These are phyloP conservation scores for Glarea lozoyensis DNA, from an alignment of 495 filamentous ascomycete species.

Conservation along the genomic window DNA sequence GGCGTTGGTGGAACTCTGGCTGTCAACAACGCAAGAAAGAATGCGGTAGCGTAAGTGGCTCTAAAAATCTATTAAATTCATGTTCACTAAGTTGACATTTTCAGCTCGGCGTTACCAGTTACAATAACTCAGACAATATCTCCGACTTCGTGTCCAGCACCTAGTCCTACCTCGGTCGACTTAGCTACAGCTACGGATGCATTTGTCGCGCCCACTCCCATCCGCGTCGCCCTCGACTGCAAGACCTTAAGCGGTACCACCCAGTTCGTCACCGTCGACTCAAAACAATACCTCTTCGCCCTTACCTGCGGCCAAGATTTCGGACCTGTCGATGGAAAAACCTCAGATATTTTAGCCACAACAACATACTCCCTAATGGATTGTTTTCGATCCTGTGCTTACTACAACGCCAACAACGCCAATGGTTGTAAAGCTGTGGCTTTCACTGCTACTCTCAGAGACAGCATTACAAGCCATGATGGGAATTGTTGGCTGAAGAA, in stretches of 20 bases:
- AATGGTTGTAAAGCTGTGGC: constrained; percentile 9
- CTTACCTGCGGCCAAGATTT: constrained; percentile 14
- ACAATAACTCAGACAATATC: neutral
- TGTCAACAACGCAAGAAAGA: constrained; percentile 19
- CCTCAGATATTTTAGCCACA: constrained; percentile 11
- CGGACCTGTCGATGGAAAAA: constrained; percentile 1
- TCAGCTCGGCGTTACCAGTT: neutral
- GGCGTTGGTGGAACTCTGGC: constrained; percentile 20
- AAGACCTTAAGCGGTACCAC: constrained; percentile 1
- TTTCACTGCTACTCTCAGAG: constrained; percentile 5
- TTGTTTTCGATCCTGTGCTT: constrained; percentile 17
- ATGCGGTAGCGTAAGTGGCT: constrained; percentile 5
- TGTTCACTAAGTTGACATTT: neutral
- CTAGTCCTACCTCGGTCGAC: neutral
- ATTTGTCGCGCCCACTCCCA: constrained; percentile 6
- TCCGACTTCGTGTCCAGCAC: neutral
- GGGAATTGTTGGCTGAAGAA: constrained; percentile 6
- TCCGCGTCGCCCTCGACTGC: constrained; percentile 13
- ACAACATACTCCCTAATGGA: constrained; percentile 16
- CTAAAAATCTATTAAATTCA: neutral
- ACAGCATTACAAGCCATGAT: constrained; percentile 2
- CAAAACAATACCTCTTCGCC: constrained; percentile 5
- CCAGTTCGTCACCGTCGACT: constrained; percentile 3
- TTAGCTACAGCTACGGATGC: neutral
- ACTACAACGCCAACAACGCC: constrained; percentile 13